Base-by-base conservation (phyloP, 2,329 filamentous ascomycete species). In the Shiraia sp. region DNA sequence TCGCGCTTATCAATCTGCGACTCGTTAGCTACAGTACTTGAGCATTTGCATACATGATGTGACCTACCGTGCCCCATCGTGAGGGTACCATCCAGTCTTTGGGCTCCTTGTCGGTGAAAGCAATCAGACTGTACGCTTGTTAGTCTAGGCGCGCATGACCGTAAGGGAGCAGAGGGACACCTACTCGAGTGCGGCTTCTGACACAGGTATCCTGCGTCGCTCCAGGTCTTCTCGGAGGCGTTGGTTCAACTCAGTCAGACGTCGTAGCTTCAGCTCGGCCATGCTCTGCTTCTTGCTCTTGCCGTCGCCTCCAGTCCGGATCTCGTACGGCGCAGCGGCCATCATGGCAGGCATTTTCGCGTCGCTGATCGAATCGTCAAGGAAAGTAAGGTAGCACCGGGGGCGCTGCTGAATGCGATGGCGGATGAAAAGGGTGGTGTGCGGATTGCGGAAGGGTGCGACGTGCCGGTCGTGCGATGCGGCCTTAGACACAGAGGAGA, bases 61-160 rank as follows among this genome's bases (percentile, higher is more conserved):
- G 27, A 68, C 76, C 57, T 76, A 85, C 82, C 48, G 86, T 82
- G 58, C 92, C 92, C 93, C 93, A 99, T 72, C 95, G 88, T 39
- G 90, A 95, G 36, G 91, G 91, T 42, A 97, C 91, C 93, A 99
- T 97, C 78, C 95, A 97, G 72, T 99, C 93, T 73, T 92, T 88
- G 61, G 93, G 96, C 73, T 78, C 75, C 58, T 89, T 91, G 74
- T 95, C 95, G 75, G 92, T 97, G 77, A 97, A 97, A 60, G 90
- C 88, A 71, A 97, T 97, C 71, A 97, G 88, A 72, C 93, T 99
- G 66, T 22, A 37, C 30, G 29, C 23, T 29, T 23, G 59, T 66
- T 59, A 68, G 63, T 49, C 33, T 30, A 30, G 24, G 9, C 16
- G 26, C 22, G 25, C 13, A 24, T 34, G 10, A n/a, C 5, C 26